Evolutionary conservation across 192 early-diverging fungal genomes (phyloP), one percentile per base, ranked within the genome.

Genomic region (Umbelopsis sp.): DNA sequence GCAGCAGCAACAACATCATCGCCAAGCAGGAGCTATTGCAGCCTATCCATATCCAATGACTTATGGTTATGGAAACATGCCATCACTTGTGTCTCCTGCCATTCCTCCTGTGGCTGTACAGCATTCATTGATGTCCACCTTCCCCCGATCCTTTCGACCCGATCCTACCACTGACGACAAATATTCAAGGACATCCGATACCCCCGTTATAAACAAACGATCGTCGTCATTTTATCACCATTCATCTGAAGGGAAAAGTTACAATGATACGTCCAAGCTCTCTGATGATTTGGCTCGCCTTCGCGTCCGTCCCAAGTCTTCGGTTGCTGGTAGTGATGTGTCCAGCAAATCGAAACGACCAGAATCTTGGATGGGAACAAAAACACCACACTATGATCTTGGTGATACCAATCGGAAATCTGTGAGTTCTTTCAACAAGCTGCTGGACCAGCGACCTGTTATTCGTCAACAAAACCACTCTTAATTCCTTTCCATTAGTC

Each of bases 401-500:
- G 25, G 56, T 20, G 5, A 34, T n/a, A 62, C 17, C 31, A 62
- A 62, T 14, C 26, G 56, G 20, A 62, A 26, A 26, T 62, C 56
- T 6, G 17, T 62, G 56, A 26, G 17, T 11, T 32, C 56, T 17
- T 62, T 62, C 17, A 62, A 62, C 8, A 62, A 62, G 56, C 56
- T 62, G 56, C 56, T 62, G 56, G 56, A 62, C 34, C 56, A 62
- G 56, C 56, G 56, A 34, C 24, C 56, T 20, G 29, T 14, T 11
- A 62, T 32, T 32, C 56, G 56, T 62, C 56, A 62, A 62, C 17
- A 62, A 5, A 29, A 34, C 31, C 56, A 62, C 47, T n/a, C 16
- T 49, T 49, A 49, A 62, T 29, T 34, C 29, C 26, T 34, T 34
- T 31, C 31, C 11, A 32, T 54, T 31, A 24, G 26, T 31, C 34